A percentile compares a stretch with the other conserved stretches of the same genome.
phyloP scores from a whole-genome alignment of 495 filamentous ascomycete species.

The Xylaria castorea region DNA sequence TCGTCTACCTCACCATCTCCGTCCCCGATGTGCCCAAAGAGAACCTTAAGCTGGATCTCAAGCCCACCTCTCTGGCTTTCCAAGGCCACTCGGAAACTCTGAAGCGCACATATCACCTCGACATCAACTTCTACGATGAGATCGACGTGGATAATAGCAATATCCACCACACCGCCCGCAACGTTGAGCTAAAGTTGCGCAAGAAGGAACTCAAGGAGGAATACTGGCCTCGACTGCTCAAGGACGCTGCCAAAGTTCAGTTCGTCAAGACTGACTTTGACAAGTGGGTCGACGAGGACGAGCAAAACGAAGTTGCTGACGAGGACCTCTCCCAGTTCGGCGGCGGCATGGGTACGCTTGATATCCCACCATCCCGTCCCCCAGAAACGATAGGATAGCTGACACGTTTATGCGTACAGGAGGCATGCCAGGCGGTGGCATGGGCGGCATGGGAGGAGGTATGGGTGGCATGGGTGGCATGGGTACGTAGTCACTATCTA shows the following conservation, averaged over 20 bases:
- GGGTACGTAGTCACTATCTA: constrained; percentile 51
- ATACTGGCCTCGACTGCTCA: constrained; percentile 94
- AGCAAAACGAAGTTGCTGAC: constrained; percentile 87
- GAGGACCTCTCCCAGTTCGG: constrained; percentile 82
- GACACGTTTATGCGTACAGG: constrained; percentile 33
- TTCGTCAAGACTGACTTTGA: constrained; percentile 99
- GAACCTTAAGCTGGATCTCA: constrained; percentile 78
- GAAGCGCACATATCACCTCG: constrained; percentile 84
- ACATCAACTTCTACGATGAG: constrained; percentile 89
- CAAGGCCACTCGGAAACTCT: constrained; percentile 75
- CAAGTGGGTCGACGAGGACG: constrained; percentile 99
- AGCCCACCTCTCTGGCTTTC: constrained; percentile 79
- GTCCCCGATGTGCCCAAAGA: constrained; percentile 76
- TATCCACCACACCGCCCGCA: constrained; percentile 80
- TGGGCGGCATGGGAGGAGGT: constrained; percentile 56
- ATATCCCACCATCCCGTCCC: neutral
- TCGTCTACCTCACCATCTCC: constrained; percentile 88
- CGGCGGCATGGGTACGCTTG: constrained; percentile 57
- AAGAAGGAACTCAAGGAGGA: constrained; percentile 94
- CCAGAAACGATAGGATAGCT: constrained; percentile 28
- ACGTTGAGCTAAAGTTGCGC: constrained; percentile 85
- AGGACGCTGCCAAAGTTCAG: constrained; percentile 86
- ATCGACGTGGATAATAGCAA: constrained; percentile 85
- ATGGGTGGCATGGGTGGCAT: constrained; percentile 60
- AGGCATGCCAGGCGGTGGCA: constrained; percentile 53